Conservation (phyloP, 83 land plant genomes). For the Isoetes engelmannii region DNA sequence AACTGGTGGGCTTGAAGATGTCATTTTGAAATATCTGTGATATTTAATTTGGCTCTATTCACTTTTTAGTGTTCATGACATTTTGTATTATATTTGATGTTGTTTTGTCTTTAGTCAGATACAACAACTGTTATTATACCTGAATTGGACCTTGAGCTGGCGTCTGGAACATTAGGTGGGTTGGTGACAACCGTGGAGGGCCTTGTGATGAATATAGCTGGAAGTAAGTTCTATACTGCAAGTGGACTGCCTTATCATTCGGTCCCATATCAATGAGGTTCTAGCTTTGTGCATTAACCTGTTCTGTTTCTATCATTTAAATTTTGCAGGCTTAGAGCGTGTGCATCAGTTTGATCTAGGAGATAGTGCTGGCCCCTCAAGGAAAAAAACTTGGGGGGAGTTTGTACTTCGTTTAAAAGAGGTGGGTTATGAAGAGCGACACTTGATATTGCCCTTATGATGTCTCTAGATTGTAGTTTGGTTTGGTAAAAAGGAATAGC, state of each 20-base stretch:
- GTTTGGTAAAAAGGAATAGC: no score
- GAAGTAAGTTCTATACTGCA: conserved; percentile 21
- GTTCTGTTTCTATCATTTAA: no score
- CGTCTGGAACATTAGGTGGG: conserved; percentile 94
- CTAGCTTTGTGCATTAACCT: no score
- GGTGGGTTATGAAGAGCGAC: conserved; percentile 29
- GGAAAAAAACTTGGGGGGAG: conserved; percentile 65
- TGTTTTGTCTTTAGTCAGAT: conserved; percentile 52
- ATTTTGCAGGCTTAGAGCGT: conserved; percentile 62
- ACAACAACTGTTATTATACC: conserved; percentile 75
- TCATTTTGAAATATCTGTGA: not conserved
- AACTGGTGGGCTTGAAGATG: not conserved
- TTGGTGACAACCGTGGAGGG: conserved; percentile 98
- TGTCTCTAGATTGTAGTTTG: no score
- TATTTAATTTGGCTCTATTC: not conserved
- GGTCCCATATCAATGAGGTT: no score
- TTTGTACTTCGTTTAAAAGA: conserved; percentile 55
- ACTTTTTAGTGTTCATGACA: not conserved
- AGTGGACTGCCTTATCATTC: no score
- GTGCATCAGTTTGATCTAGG: conserved; percentile 93
- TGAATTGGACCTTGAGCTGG: conserved; percentile 85
- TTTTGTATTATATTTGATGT: not conserved
- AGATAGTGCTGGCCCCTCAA: conserved; percentile 65
- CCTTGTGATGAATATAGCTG: conserved; percentile 17
- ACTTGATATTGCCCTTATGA: no score